Conservation (phyloP, 805 yeast species). For the Blastobotrys parvus region DNA sequence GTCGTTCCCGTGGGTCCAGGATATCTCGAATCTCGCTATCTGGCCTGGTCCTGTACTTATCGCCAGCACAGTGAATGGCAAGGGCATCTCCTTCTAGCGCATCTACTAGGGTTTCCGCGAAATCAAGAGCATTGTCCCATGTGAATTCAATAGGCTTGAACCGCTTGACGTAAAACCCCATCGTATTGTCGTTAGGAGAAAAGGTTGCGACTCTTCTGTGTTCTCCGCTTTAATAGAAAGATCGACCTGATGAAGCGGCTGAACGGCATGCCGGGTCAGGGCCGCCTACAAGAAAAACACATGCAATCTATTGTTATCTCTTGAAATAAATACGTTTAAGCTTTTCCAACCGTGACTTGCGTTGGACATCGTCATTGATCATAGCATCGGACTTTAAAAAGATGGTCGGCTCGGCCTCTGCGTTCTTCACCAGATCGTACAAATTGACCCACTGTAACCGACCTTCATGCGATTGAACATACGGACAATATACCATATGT, state of each 20-base stretch:
- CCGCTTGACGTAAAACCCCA: not conserved
- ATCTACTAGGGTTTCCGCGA: not conserved
- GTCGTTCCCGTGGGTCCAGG: not conserved
- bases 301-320: too few species aligned
- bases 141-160: not conserved
- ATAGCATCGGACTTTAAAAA: not conserved
- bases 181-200: not conserved
- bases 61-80: too few species aligned
- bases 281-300: too few species aligned
- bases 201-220: too few species aligned
- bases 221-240: too few species aligned
- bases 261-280: too few species aligned
- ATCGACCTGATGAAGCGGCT: too few species aligned
- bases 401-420: not conserved
- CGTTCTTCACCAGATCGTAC: not conserved
- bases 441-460: not conserved
- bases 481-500: slow-evolving; percentile 5
- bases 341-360: not conserved
- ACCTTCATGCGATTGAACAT: not conserved
- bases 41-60: not conserved
- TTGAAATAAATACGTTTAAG: not conserved
- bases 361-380: not conserved
- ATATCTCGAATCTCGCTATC: not conserved
- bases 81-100: too few species aligned
- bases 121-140: not conserved